Evolutionary conservation across 768 basidiomycete genomes (phyloP), one percentile per base, ranked within the genome.

Genomic region (Tylopilus plumbeoviolaceoides): DNA sequence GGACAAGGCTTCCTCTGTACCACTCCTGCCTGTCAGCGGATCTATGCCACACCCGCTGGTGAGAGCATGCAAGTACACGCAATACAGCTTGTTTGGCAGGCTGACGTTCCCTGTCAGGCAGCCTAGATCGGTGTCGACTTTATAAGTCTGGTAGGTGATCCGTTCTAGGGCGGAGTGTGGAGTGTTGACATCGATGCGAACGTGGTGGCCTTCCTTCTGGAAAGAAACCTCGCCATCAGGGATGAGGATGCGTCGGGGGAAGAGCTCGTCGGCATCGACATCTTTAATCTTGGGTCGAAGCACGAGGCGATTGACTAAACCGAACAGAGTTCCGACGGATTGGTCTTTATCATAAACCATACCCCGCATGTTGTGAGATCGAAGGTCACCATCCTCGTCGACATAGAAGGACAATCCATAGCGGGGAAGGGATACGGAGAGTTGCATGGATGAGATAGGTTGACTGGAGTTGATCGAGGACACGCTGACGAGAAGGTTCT

Each of bases 21-120:
- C 79, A 0, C 73, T 75, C 8, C 72, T 71, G 17, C 58, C 57
- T 1, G 73, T 76, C n/a, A 81, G 63, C 3, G 76, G 75, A 59
- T 81, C 79, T 11, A 68, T 65, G 15, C 74, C 59, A 42, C 70
- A 70, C 43, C 73, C 69, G n/a, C 73, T 73, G 3, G 72, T 78
- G 4, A 78, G 51, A n/a, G 75, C 74, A 40, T 81, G 80, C n/a
- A 81, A 65, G 47, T 76, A 76, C 3, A 71, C 64, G 41, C 66
- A 67, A 50, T 68, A 76, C 8, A 78, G 62, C 35, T 60, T 60
- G 53, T 62, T 66, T 1, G 53, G 54, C 42, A 72, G 44, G 18
- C 58, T 66, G 5, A 44, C 56, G 10, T 65, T 64, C 6, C 67
- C 65, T 11, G 46, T 51, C 20, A 74, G 56, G 38, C 63, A 60